A percentile compares a stretch with the other conserved stretches of the same genome.
Conservation (phyloP, 768 basidiomycete genomes). For the Tricholoma saponaceum region DNA sequence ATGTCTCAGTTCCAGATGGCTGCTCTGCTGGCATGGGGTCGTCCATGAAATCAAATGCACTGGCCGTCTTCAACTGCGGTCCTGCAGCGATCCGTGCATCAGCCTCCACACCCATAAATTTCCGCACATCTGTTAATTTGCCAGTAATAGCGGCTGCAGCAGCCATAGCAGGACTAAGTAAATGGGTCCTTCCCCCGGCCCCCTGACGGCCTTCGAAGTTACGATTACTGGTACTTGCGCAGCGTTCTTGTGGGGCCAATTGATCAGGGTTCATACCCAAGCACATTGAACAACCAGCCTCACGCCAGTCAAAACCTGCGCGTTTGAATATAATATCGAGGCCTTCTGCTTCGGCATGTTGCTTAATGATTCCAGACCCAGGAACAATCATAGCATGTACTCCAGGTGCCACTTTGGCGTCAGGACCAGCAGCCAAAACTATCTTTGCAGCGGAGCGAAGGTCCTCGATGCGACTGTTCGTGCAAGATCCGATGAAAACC, state of each 20-base stretch:
- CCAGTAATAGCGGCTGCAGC: conserved; percentile 87
- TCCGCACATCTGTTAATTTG: conserved; percentile 80
- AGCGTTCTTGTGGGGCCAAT: conserved; percentile 75
- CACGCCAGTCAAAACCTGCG: conserved; percentile 93
- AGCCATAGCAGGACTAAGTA: conserved; percentile 90
- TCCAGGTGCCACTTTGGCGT: conserved; percentile 67
- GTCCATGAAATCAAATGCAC: conserved; percentile 72
- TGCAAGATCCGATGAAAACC: conserved; percentile 93
- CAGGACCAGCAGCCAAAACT: conserved; percentile 66
- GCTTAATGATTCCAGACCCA: conserved; percentile 86
- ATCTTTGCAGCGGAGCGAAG: conserved; percentile 82
- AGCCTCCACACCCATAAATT: conserved; percentile 50
- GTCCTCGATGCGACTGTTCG: conserved; percentile 92
- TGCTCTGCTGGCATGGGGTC: conserved; percentile 52
- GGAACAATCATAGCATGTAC: conserved; percentile 91
- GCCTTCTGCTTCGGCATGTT: conserved; percentile 88
- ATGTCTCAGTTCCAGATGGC: conserved; percentile 15
- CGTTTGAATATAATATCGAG: conserved; percentile 83
- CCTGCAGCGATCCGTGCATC: conserved; percentile 40
- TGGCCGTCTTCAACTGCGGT: conserved; percentile 64
- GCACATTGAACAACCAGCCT: conserved; percentile 96
- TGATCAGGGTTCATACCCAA: conserved; percentile 96
- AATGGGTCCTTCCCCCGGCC: conserved; percentile 84
- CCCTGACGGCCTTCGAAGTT: conserved; percentile 92
- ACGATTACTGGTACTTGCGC: conserved; percentile 89